Base-by-base conservation (phyloP, 768 basidiomycete species). In the Mycena albidolilacea region DNA sequence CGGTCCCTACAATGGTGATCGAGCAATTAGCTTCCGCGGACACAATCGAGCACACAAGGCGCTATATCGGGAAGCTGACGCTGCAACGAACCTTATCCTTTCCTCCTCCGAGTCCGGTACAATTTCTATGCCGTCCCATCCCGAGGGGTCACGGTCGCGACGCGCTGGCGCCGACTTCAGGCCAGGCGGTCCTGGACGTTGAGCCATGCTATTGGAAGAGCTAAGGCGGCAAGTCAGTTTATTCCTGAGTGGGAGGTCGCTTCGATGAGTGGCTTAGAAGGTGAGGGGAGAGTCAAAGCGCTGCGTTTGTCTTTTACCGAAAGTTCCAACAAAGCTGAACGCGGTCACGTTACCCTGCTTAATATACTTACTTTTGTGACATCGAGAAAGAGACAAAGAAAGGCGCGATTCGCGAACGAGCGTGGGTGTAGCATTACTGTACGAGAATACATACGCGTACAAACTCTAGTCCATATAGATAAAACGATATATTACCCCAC, bases 51-150 rank as follows among this genome's bases (percentile, higher is more conserved):
- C 2, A 44, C 43, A 43, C 30, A 37, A 7, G 8, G 38, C 52
- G 9, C 46, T 19, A 15, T 15, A 19, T 37, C 44, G 63, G 54
- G 35, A 54, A 54, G 52, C 23, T 30, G 2, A 54, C 3, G 50
- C 50, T 50, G n/a, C 50, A 5, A 71, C 83, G 38, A 74, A 85
- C 83, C 75, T 74, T 35, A 78, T 67, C 64, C 83, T 80, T 77
- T 88, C 87, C 64, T 89, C 87, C 74, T 89, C 88, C 70, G 87
- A 89, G 74, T 90, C 86, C 12, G 85, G 84, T 46, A 86, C 79
- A 55, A 88, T 77, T 74, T 87, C 85, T 23, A 70, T 41, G n/a
- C 67, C 70, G n/a, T 73, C 64, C 48, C 57, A 59, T 35, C 59
- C 38, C 61, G 71, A 38, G 46, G 12, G 58, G 9, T 35, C 8